Percentiles rank a stretch among this genome's conserved stretches.
Evolutionary conservation across 2,329 filamentous ascomycete species (phyloP).

Genomic region (Pseudopyrenochaeta lycopersici): DNA sequence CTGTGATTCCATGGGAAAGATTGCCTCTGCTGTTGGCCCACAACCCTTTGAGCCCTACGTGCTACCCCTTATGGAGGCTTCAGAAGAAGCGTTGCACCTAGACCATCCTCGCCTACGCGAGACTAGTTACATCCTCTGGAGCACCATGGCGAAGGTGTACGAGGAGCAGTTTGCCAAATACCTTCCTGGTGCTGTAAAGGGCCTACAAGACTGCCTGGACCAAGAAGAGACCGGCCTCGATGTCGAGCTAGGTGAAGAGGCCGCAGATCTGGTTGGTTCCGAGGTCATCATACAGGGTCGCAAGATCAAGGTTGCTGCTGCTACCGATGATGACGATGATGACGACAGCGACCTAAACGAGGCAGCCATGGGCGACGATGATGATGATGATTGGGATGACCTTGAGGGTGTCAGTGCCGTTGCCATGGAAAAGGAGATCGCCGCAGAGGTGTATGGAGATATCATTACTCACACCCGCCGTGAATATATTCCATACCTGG

Average conservation of each 20-base stretch:
- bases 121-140: conserved; percentile 97
- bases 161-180: conserved; percentile 83
- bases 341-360: conserved; percentile 67
- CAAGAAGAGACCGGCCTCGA: conserved; percentile 87
- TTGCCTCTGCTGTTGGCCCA: conserved; percentile 86
- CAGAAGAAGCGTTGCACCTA: conserved; percentile 87
- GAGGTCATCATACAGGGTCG: conserved; percentile 82
- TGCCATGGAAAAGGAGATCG: conserved; percentile 96
- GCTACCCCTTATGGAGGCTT: conserved; percentile 86
- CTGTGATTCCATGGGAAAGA: conserved; percentile 91
- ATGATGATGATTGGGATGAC: conserved; percentile 86
- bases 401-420: conserved; percentile 86
- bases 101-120: conserved; percentile 92
- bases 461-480: conserved; percentile 86
- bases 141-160: conserved; percentile 92
- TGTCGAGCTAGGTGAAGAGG: conserved; percentile 77
- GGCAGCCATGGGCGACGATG: conserved; percentile 70
- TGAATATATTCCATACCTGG: conserved; percentile 83
- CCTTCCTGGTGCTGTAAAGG: conserved; percentile 78
- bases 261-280: conserved; percentile 76
- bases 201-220: conserved; percentile 84
- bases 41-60: conserved; percentile 92
- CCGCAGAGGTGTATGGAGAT: conserved; percentile 92
- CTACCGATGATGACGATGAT: conserved; percentile 62
- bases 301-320: conserved; percentile 79